These are phyloP conservation scores for Phialemonium atrogriseum DNA, from an alignment of 2,329 filamentous ascomycete genomes.

Conservation along the genomic window DNA sequence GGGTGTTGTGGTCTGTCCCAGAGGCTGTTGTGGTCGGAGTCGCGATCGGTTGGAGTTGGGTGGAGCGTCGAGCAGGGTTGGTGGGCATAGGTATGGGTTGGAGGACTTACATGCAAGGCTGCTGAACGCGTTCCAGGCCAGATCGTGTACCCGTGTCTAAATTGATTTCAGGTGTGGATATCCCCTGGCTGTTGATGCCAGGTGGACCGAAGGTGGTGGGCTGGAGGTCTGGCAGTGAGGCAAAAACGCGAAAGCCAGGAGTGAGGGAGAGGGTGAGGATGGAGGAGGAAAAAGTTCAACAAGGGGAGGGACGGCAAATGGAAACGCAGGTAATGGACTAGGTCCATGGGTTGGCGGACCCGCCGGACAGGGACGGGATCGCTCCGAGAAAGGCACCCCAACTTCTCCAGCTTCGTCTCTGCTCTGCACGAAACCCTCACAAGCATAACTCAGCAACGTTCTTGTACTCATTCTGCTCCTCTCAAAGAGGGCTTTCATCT, in stretches of 20 bases:
- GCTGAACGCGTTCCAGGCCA: constrained; percentile 5
- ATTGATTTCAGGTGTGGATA: background rate
- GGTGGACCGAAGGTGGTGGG: constrained; percentile 4
- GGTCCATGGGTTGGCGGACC: constrained; percentile 12
- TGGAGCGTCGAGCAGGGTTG: constrained; percentile 14
- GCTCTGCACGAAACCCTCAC: constrained; percentile 20
- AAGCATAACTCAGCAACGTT: constrained; percentile 38
- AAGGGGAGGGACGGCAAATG: constrained; percentile 20
- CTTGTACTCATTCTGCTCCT: constrained; percentile 59
- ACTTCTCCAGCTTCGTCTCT: constrained; percentile 24
- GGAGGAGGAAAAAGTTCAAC: constrained; percentile 20
- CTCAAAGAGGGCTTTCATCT: too few relatives aligned
- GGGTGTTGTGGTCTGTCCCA: constrained; percentile 15
- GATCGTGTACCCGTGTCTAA: constrained; percentile 4
- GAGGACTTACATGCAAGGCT: constrained; percentile 13
- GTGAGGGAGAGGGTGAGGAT: constrained; percentile 4
- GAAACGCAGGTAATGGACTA: constrained; percentile 12
- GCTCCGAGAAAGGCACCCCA: constrained; percentile 18
- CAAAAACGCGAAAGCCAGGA: constrained; percentile 2
- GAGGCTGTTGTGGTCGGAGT: constrained; percentile 13
- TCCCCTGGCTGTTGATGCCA: constrained; percentile 1
- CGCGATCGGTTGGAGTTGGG: constrained; percentile 13
- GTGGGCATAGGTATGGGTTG: constrained; percentile 8
- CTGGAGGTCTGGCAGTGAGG: constrained; percentile 3
- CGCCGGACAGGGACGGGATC: constrained; percentile 14